Percentiles rank a stretch among this genome's conserved stretches.
Evolutionary conservation across 2,329 filamentous ascomycete genomes (phyloP).

Genomic region (Arthroderma sp.): DNA sequence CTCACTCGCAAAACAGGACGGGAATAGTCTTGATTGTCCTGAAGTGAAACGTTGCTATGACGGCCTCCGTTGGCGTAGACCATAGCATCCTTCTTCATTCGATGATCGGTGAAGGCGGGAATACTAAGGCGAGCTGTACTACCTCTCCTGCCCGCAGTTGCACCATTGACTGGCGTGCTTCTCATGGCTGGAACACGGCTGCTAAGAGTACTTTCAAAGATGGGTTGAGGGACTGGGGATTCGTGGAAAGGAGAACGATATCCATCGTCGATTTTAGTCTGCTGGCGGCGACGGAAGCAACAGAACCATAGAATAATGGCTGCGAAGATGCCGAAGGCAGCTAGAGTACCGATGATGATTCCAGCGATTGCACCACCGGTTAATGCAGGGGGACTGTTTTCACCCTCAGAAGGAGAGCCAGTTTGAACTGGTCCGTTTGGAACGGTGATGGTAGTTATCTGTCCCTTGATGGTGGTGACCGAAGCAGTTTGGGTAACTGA

Average conservation of each 20-base stretch:
- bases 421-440: conserved; percentile 15
- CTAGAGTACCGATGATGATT: conserved; percentile 32
- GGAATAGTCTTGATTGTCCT: conserved; percentile 39
- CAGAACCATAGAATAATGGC: conserved; percentile 31
- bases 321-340: conserved; percentile 28
- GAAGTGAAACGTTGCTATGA: conserved; percentile 35
- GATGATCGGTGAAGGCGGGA: conserved; percentile 33
- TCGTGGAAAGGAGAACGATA: conserved; percentile 19
- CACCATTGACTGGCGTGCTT: background rate
- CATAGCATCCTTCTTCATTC: conserved; percentile 33
- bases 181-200: conserved; percentile 7
- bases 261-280: conserved; percentile 8
- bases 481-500: conserved; percentile 8
- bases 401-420: conserved; percentile 14
- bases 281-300: conserved; percentile 24
- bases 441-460: conserved; percentile 18
- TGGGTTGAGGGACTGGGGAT: conserved; percentile 11
- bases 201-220: conserved; percentile 12
- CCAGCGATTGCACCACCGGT: conserved; percentile 35
- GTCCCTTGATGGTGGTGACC: conserved; percentile 13
- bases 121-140: conserved; percentile 11
- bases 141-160: background rate
- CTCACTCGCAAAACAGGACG: conserved; percentile 34
- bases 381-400: conserved; percentile 19
- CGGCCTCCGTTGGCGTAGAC: conserved; percentile 33